phyloP scores from a whole-genome alignment of 1,284 basidiomycete species.

The Irpex sp. region DNA sequence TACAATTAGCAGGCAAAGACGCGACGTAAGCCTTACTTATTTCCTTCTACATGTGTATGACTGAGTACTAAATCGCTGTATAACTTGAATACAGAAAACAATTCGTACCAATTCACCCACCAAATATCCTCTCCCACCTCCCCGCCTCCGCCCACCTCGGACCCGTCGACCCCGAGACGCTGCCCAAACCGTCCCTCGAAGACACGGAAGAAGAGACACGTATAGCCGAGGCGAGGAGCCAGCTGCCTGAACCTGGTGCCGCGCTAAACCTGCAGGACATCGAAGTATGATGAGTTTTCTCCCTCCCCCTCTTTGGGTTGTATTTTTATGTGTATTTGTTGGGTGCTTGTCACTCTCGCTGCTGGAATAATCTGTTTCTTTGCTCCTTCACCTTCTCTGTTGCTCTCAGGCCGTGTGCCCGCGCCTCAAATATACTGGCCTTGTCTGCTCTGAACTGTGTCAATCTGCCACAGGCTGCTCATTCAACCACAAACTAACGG shows the following conservation, averaged over 20 bases:
- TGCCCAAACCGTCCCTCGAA: slow-evolving; percentile 28
- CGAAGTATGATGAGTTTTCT: slow-evolving; percentile 19
- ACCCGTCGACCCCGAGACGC: slow-evolving; percentile 41
- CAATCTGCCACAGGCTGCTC: no score
- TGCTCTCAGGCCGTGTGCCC: background rate
- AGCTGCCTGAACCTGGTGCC: slow-evolving; percentile 37
- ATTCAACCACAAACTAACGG: no score
- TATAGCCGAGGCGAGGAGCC: slow-evolving; percentile 36
- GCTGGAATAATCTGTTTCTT: background rate
- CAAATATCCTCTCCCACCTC: slow-evolving; percentile 27
- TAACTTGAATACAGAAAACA: slow-evolving; percentile 16
- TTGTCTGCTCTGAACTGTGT: no score
- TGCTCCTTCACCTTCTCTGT: background rate
- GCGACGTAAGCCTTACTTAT: slow-evolving; percentile 37
- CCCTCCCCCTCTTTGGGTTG: background rate
- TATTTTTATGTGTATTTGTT: background rate
- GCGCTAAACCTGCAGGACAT: slow-evolving; percentile 48
- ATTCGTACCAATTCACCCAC: slow-evolving; percentile 37
- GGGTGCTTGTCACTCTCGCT: background rate
- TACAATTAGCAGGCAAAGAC: slow-evolving; percentile 50
- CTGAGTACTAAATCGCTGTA: background rate
- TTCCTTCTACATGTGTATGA: background rate
- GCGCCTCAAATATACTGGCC: no score
- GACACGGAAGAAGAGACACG: slow-evolving; percentile 40
- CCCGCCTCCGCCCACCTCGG: slow-evolving; percentile 37